Percentiles rank a stretch among this genome's conserved stretches.
Evolutionary conservation across 2,329 filamentous ascomycete species (phyloP).

Genomic region (Periconia sp.): DNA sequence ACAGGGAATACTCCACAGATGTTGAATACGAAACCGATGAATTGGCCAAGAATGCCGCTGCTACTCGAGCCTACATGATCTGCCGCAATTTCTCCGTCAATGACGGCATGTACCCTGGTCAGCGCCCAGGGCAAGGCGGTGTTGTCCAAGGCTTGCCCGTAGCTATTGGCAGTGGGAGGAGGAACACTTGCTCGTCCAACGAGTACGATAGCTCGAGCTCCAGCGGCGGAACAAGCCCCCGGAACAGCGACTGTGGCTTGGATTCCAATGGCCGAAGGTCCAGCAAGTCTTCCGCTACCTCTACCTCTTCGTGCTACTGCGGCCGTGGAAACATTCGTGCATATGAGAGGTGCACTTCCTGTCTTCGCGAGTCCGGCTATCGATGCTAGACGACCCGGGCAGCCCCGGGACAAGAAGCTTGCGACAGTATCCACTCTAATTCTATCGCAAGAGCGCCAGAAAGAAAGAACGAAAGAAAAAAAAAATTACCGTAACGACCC

Average conservation of each 20-base stretch:
- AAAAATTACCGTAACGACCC: constrained; percentile 18
- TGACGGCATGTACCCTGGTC: constrained; percentile 76
- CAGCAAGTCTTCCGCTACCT: constrained; percentile 38
- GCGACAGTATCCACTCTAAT: not conserved
- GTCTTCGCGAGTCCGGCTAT: constrained; percentile 47
- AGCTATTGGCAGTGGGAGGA: constrained; percentile 63
- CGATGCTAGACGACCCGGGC: constrained; percentile 17
- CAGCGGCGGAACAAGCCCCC: constrained; percentile 60
- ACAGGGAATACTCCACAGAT: constrained; percentile 93
- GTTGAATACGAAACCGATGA: constrained; percentile 78
- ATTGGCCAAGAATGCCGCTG: constrained; percentile 88
- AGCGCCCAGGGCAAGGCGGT: constrained; percentile 56
- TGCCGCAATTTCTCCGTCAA: constrained; percentile 97
- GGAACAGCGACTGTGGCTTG: constrained; percentile 49
- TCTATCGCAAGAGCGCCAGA: not conserved
- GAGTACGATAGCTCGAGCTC: constrained; percentile 55
- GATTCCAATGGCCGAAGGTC: constrained; percentile 39
- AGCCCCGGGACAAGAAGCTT: not conserved
- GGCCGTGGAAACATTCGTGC: constrained; percentile 42
- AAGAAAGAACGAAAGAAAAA: constrained; percentile 8
- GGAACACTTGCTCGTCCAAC: constrained; percentile 49
- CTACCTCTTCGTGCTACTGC: constrained; percentile 35
- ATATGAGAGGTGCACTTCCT: constrained; percentile 48
- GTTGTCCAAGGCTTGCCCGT: constrained; percentile 64
- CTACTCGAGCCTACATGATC: constrained; percentile 95